Conservation (phyloP, 306 rosid genomes). For the Sesbania bispinosa region DNA sequence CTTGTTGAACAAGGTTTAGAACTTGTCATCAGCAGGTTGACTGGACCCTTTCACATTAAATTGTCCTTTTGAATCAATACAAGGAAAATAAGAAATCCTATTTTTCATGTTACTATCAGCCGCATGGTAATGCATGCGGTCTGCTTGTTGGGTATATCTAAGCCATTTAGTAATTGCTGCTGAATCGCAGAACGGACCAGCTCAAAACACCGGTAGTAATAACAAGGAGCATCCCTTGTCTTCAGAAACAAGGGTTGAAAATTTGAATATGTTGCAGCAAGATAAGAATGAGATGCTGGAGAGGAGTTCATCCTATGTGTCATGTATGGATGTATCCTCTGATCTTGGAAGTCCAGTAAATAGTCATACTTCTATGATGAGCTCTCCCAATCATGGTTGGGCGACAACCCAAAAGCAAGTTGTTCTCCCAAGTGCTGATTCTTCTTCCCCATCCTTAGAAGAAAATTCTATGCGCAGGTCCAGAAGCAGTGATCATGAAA, state of each 20-base stretch:
- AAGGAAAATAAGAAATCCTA: not conserved
- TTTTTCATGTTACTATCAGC: not conserved
- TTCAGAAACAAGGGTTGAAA: slow-evolving; percentile 45
- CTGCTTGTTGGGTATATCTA: slow-evolving; percentile 13
- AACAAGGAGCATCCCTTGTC: slow-evolving; percentile 35
- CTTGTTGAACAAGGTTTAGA: slow-evolving; percentile 9
- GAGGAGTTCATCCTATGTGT: slow-evolving; percentile 49
- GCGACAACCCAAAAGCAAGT: slow-evolving; percentile 30
- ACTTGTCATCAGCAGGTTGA: not conserved
- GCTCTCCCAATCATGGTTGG: slow-evolving; percentile 39
- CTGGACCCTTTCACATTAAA: not conserved
- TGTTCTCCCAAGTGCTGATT: slow-evolving; percentile 38
- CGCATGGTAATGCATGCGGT: not conserved
- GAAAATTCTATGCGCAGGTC: slow-evolving; percentile 36
- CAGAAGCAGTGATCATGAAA: slow-evolving; percentile 34
- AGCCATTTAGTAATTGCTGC: slow-evolving; percentile 21
- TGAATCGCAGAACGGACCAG: slow-evolving; percentile 52
- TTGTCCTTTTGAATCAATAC: slow-evolving; percentile 15
- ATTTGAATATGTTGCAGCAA: slow-evolving; percentile 35
- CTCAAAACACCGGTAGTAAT: slow-evolving; percentile 30
- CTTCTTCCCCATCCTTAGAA: slow-evolving; percentile 44
- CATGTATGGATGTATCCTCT: slow-evolving; percentile 58
- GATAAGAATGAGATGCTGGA: slow-evolving; percentile 36
- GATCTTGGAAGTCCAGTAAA: slow-evolving; percentile 62
- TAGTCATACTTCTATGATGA: slow-evolving; percentile 37